Evolutionary conservation across 805 yeast species (phyloP), one percentile per base, ranked within the genome.

Genomic region (Monosporozyma solicola): DNA sequence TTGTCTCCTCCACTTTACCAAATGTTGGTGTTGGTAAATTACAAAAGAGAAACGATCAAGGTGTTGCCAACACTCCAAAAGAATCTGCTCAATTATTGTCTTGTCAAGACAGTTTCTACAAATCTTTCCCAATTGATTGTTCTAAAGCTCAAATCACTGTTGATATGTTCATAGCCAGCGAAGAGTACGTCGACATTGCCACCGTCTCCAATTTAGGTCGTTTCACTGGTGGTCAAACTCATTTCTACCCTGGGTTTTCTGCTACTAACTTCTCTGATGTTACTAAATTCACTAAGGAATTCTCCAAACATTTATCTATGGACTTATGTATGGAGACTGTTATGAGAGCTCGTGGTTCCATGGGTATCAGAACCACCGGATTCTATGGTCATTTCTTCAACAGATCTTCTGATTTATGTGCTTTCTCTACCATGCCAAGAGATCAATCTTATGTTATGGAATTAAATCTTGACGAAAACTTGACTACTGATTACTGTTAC

Each of bases 351-450:
- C 84, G 99, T 74, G 95, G 96, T 41, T 85, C 96, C 1, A 81
- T 89, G 54, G 98, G 98, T 24, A 68, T 94, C 56, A 83, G 91
- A 68, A 85, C 88, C 82, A 76, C 77, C 52, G 75, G 86, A 20
- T 92, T 87, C 73, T 90, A 80, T 68, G 99, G 99, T 58, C 94
- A 92, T 73, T 94, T 94, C 74, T 94, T 92, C 77, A 88, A 86
- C 69, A 83, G 98, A 72, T 89, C 97, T 0, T 84, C 95, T 5
- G 99, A 94, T 66, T 75, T 94, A 63, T 90, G 97, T 74, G 86
- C 97, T n/a, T 91, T 92, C 81, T 96, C 99, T 51, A 82, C 95
- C 1, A 85, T 90, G 80, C 96, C 99, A 59, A 83, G 99, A 67
- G 99, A 94, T 70, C 98, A 94, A 75, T 80, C 90, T 53, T 94